phyloP scores from a whole-genome alignment of 2,329 filamentous ascomycete genomes.

The Podosphaera fusca region DNA sequence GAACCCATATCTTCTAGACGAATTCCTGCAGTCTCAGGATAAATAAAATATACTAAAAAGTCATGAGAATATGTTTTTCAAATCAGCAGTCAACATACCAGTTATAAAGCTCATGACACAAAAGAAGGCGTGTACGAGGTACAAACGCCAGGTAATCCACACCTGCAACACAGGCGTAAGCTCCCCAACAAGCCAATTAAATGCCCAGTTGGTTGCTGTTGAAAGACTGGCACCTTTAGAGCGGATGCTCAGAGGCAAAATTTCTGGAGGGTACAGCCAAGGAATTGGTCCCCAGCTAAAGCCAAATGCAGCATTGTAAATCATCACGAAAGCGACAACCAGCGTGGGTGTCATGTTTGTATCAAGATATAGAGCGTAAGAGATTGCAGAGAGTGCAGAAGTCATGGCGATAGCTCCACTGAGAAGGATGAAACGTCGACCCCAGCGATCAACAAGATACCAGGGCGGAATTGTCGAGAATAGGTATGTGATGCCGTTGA shows the following conservation, averaged over 20 bases:
- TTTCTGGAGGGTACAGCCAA: slow-evolving; percentile 97
- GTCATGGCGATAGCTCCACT: slow-evolving; percentile 80
- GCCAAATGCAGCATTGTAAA: slow-evolving; percentile 93
- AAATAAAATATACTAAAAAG: slow-evolving; percentile 71
- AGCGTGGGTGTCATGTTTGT: slow-evolving; percentile 53
- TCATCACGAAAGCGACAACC: slow-evolving; percentile 89
- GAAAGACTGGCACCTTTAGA: slow-evolving; percentile 93
- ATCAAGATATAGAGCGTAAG: slow-evolving; percentile 86
- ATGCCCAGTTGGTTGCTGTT: slow-evolving; percentile 92
- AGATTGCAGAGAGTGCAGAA: slow-evolving; percentile 67
- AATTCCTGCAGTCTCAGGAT: slow-evolving; percentile 89
- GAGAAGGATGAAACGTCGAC: slow-evolving; percentile 68
- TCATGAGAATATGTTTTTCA: background rate
- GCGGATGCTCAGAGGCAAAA: slow-evolving; percentile 83
- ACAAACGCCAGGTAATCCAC: slow-evolving; percentile 78
- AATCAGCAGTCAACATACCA: slow-evolving; percentile 36
- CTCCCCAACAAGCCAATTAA: slow-evolving; percentile 92
- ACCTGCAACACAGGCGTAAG: slow-evolving; percentile 87
- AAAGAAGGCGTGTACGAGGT: slow-evolving; percentile 90
- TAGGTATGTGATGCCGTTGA: slow-evolving; percentile 82
- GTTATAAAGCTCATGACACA: slow-evolving; percentile 88
- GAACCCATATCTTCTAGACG: slow-evolving; percentile 91
- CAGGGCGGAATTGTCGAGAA: slow-evolving; percentile 84
- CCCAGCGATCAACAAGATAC: slow-evolving; percentile 89
- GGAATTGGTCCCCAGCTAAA: slow-evolving; percentile 96